These are phyloP conservation scores for Apiospora aurea DNA, from an alignment of 2,329 filamentous ascomycete genomes.

Conservation along the genomic window DNA sequence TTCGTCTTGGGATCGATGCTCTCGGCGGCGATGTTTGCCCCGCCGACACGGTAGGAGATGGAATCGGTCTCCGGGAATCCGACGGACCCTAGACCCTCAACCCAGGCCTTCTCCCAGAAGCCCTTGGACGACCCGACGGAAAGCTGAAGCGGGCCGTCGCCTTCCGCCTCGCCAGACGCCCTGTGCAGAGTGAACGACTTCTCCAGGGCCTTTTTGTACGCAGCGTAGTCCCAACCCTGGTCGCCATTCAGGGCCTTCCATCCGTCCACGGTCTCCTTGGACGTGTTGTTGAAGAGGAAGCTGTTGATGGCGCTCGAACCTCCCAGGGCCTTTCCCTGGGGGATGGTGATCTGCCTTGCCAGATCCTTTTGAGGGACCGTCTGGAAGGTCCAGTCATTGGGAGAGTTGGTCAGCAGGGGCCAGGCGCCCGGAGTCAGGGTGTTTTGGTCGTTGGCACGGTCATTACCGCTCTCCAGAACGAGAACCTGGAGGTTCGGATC, in stretches of 20 bases:
- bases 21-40: not conserved
- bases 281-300: slow-evolving; percentile 38
- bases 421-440: slow-evolving; percentile 23
- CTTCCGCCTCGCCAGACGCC: not conserved
- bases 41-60: not conserved
- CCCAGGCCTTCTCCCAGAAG: not conserved
- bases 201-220: slow-evolving; percentile 20
- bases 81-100: not conserved
- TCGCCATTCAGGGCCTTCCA: slow-evolving; percentile 49
- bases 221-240: slow-evolving; percentile 45
- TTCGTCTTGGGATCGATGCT: slow-evolving; percentile 8
- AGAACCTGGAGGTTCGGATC: slow-evolving; percentile 25
- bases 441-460: not conserved
- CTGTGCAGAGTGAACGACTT: slow-evolving; percentile 27
- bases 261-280: slow-evolving; percentile 40
- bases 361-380: slow-evolving; percentile 9
- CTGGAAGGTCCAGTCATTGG: slow-evolving; percentile 22
- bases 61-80: slow-evolving; percentile 5
- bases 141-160: slow-evolving; percentile 22
- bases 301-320: slow-evolving; percentile 33
- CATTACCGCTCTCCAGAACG: slow-evolving; percentile 26
- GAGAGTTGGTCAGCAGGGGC: slow-evolving; percentile 7
- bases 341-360: slow-evolving; percentile 16
- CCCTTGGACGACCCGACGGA: not conserved
- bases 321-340: slow-evolving; percentile 22